phyloP scores from a whole-genome alignment of 305 asterid species.

The Withania somnifera region DNA sequence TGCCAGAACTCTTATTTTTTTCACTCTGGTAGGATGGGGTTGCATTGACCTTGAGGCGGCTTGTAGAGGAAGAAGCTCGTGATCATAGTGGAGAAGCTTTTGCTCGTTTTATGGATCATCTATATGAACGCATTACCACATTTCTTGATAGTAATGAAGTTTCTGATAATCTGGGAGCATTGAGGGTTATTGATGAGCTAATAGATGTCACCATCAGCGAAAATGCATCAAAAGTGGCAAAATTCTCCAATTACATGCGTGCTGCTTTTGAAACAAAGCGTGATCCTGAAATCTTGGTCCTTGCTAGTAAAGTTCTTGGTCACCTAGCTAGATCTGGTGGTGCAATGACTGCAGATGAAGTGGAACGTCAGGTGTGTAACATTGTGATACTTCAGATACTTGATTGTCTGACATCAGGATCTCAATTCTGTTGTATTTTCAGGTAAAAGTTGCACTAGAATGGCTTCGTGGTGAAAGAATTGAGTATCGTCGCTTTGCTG shows the following conservation, averaged over 20 bases:
- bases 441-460: slow-evolving; percentile 81
- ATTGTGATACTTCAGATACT: not conserved
- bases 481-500: slow-evolving; percentile 95
- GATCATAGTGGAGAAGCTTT: slow-evolving; percentile 80
- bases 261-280: slow-evolving; percentile 84
- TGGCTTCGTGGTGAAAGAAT: slow-evolving; percentile 92
- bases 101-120: slow-evolving; percentile 81
- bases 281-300: slow-evolving; percentile 73
- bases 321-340: slow-evolving; percentile 99
- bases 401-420: not conserved
- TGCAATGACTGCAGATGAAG: slow-evolving; percentile 99
- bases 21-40: slow-evolving; percentile 59
- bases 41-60: slow-evolving; percentile 59
- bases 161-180: slow-evolving; percentile 86
- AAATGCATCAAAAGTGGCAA: slow-evolving; percentile 86
- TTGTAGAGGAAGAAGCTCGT: slow-evolving; percentile 81
- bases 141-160: slow-evolving; percentile 81
- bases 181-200: slow-evolving; percentile 89
- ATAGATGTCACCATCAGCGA: slow-evolving; percentile 85
- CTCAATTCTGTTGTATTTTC: slow-evolving; percentile 20
- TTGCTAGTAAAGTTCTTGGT: slow-evolving; percentile 89
- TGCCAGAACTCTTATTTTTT: slow-evolving; percentile 2
- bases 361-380: slow-evolving; percentile 67
- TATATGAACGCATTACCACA: slow-evolving; percentile 66
- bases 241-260: slow-evolving; percentile 74